A percentile compares a stretch with the other conserved stretches of the same genome.
Conservation (phyloP, 495 filamentous ascomycete species). For the Daldinia concentrica region DNA sequence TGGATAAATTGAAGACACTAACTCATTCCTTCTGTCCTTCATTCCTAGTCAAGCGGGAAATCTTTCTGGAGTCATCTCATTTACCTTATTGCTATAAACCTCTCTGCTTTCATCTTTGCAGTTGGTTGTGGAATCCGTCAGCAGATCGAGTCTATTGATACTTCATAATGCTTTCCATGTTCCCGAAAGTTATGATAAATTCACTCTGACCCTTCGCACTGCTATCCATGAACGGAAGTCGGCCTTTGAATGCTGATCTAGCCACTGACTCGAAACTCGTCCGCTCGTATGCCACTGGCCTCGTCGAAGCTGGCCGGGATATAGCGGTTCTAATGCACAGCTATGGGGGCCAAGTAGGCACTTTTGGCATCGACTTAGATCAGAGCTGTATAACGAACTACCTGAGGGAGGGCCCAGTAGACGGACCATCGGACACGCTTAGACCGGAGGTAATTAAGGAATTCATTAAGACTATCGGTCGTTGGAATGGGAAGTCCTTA, state of each 20-base stretch:
- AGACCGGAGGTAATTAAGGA: neutral
- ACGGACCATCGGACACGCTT: neutral
- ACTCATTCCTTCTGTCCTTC: too few species aligned
- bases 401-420: too few species aligned
- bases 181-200: neutral
- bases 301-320: neutral
- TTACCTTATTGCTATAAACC: too few species aligned
- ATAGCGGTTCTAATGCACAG: neutral
- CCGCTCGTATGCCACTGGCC: neutral
- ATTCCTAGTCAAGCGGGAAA: too few species aligned
- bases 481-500: neutral
- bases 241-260: neutral
- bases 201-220: neutral
- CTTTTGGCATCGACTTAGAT: neutral
- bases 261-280: neutral
- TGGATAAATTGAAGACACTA: too few species aligned
- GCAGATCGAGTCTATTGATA: neutral
- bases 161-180: neutral
- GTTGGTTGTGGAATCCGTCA: neutral
- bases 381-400: neutral
- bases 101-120: too few species aligned
- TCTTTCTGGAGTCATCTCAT: too few species aligned
- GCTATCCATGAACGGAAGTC: neutral
- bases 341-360: neutral
- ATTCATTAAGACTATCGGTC: neutral